Base-by-base conservation (phyloP, 495 filamentous ascomycete species). In the Hypoxylon fuscum region DNA sequence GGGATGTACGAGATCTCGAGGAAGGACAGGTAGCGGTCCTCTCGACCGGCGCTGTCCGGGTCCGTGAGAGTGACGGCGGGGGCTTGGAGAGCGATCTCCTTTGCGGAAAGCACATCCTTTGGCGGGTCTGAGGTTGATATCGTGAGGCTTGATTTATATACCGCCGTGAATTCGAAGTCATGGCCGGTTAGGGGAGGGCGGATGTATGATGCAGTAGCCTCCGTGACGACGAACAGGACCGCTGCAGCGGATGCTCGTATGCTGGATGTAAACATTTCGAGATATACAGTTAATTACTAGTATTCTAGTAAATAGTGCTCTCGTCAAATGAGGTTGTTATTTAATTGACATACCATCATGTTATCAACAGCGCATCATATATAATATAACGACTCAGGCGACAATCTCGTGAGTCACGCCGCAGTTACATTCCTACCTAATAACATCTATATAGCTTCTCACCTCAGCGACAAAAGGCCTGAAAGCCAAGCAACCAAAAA, bases 151-250 rank as follows among this genome's bases (percentile, higher is more conserved):
- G 59, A 55, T 5, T 22, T 8, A 34, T 62, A 62, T n/a, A 37
- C 35, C 2, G 25, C 50, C 5, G 4, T 38, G 37, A 63, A 63
- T 29, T 56, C 59, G 45, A 63, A 63, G 59, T 63, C 59, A 22
- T 56, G 44, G 18, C 59, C 59, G 3, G n/a, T 42, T 23, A 55
- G 3, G 2, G 32, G 32, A 11, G 18, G 6, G 31, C 3, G 0
- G 8, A 17, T 9, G 6, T n/a, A 20, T 9, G 42, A 20, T 9
- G 42, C 32, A 14, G 22, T 49, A 8, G 17, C 32, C 4, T 15
- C 41, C 3, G 9, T 3, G 14, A 52, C 1, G 58, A 49, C 49
- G 15, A 54, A 14, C 1, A 52, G 9, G 25, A 32, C 18, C 8
- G 43, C 40, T 3, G 38, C 37, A 22, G 47, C 3, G n/a, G 11